phyloP scores from a whole-genome alignment of 768 basidiomycete species.

The Boletus vinaceobasis region DNA sequence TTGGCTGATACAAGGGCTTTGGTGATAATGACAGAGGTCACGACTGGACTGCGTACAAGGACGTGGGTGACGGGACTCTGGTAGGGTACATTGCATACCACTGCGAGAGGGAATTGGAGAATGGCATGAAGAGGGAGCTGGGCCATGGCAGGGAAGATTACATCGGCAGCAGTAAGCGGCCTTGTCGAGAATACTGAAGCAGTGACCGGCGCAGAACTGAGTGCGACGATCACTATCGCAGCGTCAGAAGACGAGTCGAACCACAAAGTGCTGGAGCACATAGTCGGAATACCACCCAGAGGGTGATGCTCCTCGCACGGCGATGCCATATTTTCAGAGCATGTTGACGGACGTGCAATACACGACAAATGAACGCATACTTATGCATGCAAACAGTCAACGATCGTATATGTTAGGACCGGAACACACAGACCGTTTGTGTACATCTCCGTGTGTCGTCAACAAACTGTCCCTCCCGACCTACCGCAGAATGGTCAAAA shows the following conservation, averaged over 20 bases:
- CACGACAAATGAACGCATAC: slow-evolving; percentile 76
- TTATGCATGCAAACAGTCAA: slow-evolving; percentile 32
- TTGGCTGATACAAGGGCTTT: slow-evolving; percentile 82
- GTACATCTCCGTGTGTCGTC: slow-evolving; percentile 17
- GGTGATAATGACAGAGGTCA: slow-evolving; percentile 70
- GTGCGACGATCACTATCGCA: slow-evolving; percentile 61
- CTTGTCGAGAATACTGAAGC: slow-evolving; percentile 58
- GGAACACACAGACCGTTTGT: slow-evolving; percentile 10
- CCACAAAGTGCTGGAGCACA: not conserved
- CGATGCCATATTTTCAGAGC: slow-evolving; percentile 78
- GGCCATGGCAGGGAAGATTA: slow-evolving; percentile 98
- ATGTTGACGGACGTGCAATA: slow-evolving; percentile 79
- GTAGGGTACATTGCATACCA: slow-evolving; percentile 44
- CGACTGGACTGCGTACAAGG: slow-evolving; percentile 50
- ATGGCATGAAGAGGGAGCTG: slow-evolving; percentile 79
- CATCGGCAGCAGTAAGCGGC: slow-evolving; percentile 75
- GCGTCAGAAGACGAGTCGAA: not conserved
- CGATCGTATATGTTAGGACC: not conserved
- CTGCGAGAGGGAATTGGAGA: slow-evolving; percentile 79
- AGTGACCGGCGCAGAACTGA: slow-evolving; percentile 69
- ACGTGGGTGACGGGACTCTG: not conserved
- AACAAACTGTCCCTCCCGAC: slow-evolving; percentile 10
- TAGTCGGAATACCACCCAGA: slow-evolving; percentile 70
- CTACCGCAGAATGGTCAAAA: slow-evolving; percentile 1
- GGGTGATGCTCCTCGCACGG: slow-evolving; percentile 58